A percentile compares a stretch with the other conserved stretches of the same genome.
Conservation (phyloP, 164 flowering plant species). For the Hamamelis virginiana region DNA sequence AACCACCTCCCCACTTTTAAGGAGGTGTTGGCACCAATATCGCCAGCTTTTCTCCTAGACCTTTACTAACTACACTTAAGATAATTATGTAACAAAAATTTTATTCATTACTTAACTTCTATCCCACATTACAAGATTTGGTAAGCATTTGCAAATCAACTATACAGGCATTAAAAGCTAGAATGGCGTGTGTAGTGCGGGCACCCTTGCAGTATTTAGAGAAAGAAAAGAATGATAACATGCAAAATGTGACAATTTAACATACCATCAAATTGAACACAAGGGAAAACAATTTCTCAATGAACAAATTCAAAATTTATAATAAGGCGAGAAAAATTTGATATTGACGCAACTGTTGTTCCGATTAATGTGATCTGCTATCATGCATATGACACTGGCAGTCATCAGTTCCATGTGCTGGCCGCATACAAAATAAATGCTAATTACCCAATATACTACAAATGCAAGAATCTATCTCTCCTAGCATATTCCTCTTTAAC, state of each 20-base stretch:
- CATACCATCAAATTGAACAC: not conserved
- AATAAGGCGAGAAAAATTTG: no score
- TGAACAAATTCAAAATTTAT: no score
- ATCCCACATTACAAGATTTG: no score
- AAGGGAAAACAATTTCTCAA: not conserved
- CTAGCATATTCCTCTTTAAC: not conserved
- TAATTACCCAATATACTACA: not conserved
- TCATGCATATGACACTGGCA: not conserved
- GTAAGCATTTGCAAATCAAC: not conserved
- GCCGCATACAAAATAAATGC: not conserved
- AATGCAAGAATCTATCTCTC: not conserved
- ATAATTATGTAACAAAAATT: no score
- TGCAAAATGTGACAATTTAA: not conserved
- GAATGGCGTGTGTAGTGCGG: no score
- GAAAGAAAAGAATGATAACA: not conserved
- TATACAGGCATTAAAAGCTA: not conserved
- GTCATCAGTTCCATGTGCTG: not conserved
- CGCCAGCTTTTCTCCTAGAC: no score
- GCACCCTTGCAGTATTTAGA: not conserved
- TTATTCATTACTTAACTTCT: no score
- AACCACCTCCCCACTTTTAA: no score
- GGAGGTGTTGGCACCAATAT: no score
- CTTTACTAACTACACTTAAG: no score
- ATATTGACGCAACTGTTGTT: not conserved
- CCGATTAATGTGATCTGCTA: not conserved